Conservation (phyloP, 495 filamentous ascomycete species). For the Aspergillus leporis region DNA sequence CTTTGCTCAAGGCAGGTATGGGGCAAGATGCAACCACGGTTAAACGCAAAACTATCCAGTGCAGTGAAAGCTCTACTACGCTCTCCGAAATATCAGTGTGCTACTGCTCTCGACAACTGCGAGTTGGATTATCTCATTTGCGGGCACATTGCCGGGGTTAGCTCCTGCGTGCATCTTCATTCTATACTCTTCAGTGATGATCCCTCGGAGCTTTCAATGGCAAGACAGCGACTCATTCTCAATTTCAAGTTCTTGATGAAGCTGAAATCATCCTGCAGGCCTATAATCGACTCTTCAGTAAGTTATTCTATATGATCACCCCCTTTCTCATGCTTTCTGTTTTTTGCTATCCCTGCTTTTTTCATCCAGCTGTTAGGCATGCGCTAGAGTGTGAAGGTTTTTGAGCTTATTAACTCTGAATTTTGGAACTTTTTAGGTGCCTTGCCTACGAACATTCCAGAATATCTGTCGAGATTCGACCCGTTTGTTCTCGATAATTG, state of each 20-base stretch:
- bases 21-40: neutral
- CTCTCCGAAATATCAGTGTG: constrained; percentile 20
- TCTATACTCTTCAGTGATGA: constrained; percentile 23
- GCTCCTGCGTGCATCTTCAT: constrained; percentile 30
- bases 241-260: constrained; percentile 29
- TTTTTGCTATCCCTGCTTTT: neutral
- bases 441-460: constrained; percentile 23
- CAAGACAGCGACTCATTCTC: constrained; percentile 20
- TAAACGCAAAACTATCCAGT: constrained; percentile 12
- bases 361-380: no score
- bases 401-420: neutral
- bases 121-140: constrained; percentile 27
- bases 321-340: neutral
- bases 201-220: constrained; percentile 13
- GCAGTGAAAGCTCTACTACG: constrained; percentile 20
- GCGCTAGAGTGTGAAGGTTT: neutral
- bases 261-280: constrained; percentile 24
- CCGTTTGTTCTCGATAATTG: constrained; percentile 28
- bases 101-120: constrained; percentile 18
- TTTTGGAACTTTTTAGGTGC: constrained; percentile 6
- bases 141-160: constrained; percentile 25
- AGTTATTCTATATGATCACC: neutral
- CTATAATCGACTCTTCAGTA: constrained; percentile 23
- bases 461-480: constrained; percentile 22
- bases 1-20: constrained; percentile 20